Conservation (phyloP, 139 green algal species). For the Volvox reticuliferus region DNA sequence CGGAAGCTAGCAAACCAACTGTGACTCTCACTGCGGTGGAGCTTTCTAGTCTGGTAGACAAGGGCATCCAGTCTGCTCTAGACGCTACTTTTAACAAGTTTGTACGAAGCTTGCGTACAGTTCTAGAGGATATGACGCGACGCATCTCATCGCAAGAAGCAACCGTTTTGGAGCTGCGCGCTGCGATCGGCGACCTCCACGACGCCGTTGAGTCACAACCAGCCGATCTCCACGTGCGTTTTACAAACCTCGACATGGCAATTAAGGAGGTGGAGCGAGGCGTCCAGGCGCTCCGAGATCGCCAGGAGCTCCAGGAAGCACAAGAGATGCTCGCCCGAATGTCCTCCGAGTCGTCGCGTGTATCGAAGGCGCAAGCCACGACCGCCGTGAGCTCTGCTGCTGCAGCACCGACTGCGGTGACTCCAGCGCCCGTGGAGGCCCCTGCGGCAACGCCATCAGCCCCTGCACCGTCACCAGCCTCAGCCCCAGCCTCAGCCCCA, state of each 20-base stretch:
- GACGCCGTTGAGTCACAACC: constrained; percentile 53
- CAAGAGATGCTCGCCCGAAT: constrained; percentile 69
- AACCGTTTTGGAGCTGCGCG: constrained; percentile 41
- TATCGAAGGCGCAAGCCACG: background rate
- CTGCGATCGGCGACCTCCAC: constrained; percentile 47
- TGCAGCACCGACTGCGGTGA: background rate
- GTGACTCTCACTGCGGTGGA: constrained; percentile 50
- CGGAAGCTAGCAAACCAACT: background rate
- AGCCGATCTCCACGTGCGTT: constrained; percentile 19
- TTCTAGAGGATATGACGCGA: constrained; percentile 69
- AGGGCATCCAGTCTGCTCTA: constrained; percentile 51
- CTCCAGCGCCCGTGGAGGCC: constrained; percentile 12
- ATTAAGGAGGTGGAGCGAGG: constrained; percentile 71
- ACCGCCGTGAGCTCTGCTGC: background rate
- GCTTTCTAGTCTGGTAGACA: constrained; percentile 48
- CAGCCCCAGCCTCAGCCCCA: constrained; percentile 36
- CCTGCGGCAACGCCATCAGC: constrained; percentile 37
- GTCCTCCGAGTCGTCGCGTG: constrained; percentile 21
- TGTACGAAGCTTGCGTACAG: constrained; percentile 65
- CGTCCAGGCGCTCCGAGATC: constrained; percentile 73
- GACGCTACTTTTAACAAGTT: constrained; percentile 72
- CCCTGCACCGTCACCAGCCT: background rate
- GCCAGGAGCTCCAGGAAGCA: constrained; percentile 73
- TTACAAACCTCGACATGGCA: constrained; percentile 63
- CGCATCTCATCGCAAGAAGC: constrained; percentile 49